Base-by-base conservation (phyloP, 257 asterid species). In the Schizonepeta tenuifolia region DNA sequence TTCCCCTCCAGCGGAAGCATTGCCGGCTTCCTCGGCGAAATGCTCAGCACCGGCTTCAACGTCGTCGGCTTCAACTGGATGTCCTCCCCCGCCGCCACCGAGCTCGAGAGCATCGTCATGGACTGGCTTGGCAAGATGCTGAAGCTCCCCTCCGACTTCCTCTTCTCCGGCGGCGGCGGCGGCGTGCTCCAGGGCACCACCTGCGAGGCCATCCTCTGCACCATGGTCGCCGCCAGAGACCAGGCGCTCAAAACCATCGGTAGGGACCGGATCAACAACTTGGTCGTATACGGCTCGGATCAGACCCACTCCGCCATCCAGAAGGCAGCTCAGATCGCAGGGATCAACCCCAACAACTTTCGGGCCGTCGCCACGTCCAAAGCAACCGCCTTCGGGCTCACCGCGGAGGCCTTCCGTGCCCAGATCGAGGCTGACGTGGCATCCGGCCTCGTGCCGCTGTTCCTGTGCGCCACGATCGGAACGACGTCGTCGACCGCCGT, bases 21-120 rank as follows among this genome's bases (percentile, higher is more conserved):
- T 47, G 96, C 96, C 11, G 96, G 92, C 10, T 89, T 91, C 47
- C 79, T 89, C 0, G 97, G 96, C 2, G 96, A 91, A 67, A 74
- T 89, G 80, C 75, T 91, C 22, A 84, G 90, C 79, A 82, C 91
- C 14, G 97, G 95, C 0, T 86, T 89, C 58, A 91, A 91, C 64
- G 70, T 88, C 9, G 94, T 89, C 33, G 97, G 97, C 0, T 91
- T 91, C 70, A 91, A 84, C 83, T 91, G 96, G 97, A 85, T 91
- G 80, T 83, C 97, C 5, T 88, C 96, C 0, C 97, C 97, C 0
- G 96, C 96, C 5, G 96, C 97, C 26, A 89, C 97, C 5, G 96
- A 91, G 78, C 89, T 91, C 4, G 97, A 91, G 74, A 84, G 85
- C 80, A 84, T 91, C 36, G 97, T 91, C 75, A 85, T 89, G 89